Evolutionary conservation across 1,139 yeast genomes (phyloP).

Genomic region (Taphrina pruni): DNA sequence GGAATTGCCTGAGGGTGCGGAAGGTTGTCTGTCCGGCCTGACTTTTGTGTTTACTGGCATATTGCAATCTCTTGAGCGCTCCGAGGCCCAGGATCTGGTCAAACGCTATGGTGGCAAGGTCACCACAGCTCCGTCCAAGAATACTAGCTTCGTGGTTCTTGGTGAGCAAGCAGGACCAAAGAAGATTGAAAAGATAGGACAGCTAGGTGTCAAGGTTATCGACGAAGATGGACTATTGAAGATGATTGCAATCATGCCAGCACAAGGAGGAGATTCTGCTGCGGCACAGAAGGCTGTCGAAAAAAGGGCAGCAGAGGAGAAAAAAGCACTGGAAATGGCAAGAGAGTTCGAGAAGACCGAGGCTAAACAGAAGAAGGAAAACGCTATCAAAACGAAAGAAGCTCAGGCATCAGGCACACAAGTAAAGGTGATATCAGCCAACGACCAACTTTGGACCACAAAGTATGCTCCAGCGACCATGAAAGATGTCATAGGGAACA

Average conservation of each 20-base stretch:
- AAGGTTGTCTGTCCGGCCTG: conserved; percentile 59
- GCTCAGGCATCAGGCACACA: conserved; percentile 52
- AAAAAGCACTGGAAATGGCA: conserved; percentile 52
- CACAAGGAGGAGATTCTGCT: conserved; percentile 85
- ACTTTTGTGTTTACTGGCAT: conserved; percentile 94
- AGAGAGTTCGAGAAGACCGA: conserved; percentile 51
- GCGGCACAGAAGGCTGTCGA: conserved; percentile 73
- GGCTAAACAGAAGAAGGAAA: conserved; percentile 35
- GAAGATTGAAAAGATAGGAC: conserved; percentile 80
- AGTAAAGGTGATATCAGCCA: conserved; percentile 47
- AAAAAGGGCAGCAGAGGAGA: conserved; percentile 69
- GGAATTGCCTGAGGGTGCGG: conserved; percentile 47
- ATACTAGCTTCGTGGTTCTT: conserved; percentile 84
- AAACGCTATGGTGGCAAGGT: conserved; percentile 93
- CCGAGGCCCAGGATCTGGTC: conserved; percentile 75
- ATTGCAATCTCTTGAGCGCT: conserved; percentile 78
- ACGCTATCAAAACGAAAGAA: conserved; percentile 46
- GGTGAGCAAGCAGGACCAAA: conserved; percentile 98
- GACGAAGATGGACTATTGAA: conserved; percentile 84
- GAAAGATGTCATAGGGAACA: conserved; percentile 88
- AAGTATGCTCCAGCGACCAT: conserved; percentile 83
- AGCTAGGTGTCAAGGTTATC: conserved; percentile 75
- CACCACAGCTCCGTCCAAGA: conserved; percentile 81
- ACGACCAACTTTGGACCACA: conserved; percentile 74
- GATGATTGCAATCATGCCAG: conserved; percentile 79